Percentiles rank a stretch among this genome's conserved stretches.
These are phyloP conservation scores for Apiotrichum montevideense DNA, from an alignment of 1,284 basidiomycete genomes.

Conservation along the genomic window DNA sequence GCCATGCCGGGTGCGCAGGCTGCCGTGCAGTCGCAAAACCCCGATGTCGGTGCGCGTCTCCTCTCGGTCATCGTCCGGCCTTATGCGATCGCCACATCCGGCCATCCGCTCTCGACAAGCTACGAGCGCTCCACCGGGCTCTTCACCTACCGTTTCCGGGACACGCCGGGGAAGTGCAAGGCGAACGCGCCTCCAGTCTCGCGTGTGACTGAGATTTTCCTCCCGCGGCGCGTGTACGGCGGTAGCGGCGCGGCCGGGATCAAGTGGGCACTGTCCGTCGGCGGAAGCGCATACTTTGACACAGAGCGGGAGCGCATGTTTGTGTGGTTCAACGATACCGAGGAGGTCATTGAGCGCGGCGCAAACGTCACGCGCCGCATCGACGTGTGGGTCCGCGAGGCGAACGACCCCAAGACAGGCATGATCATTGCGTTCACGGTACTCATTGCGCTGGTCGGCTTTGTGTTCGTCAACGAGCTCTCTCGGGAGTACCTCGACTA, in stretches of 20 bases:
- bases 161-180: constrained; percentile 17
- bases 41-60: constrained; percentile 76
- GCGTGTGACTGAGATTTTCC: constrained; percentile 69
- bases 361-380: constrained; percentile 19
- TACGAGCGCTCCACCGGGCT: constrained; percentile 27
- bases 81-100: constrained; percentile 40
- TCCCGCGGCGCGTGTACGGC: constrained; percentile 52
- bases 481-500: background rate
- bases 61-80: constrained; percentile 62
- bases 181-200: constrained; percentile 49
- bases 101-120: constrained; percentile 25
- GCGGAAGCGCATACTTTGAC: constrained; percentile 31
- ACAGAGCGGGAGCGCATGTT: constrained; percentile 27
- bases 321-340: constrained; percentile 36
- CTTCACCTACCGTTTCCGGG: constrained; percentile 30
- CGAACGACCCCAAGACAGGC: background rate
- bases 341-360: constrained; percentile 2
- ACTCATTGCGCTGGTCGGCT: background rate
- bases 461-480: constrained; percentile 9
- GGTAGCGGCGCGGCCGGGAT: constrained; percentile 9
- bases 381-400: constrained; percentile 33
- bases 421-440: background rate
- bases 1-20: constrained; percentile 15
- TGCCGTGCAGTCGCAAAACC: constrained; percentile 51
- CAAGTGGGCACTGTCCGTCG: constrained; percentile 20